Percentiles rank a stretch among this genome's conserved stretches.
Evolutionary conservation across 2,329 filamentous ascomycete genomes (phyloP).

Genomic region (Pseudogymnoascus sp.): DNA sequence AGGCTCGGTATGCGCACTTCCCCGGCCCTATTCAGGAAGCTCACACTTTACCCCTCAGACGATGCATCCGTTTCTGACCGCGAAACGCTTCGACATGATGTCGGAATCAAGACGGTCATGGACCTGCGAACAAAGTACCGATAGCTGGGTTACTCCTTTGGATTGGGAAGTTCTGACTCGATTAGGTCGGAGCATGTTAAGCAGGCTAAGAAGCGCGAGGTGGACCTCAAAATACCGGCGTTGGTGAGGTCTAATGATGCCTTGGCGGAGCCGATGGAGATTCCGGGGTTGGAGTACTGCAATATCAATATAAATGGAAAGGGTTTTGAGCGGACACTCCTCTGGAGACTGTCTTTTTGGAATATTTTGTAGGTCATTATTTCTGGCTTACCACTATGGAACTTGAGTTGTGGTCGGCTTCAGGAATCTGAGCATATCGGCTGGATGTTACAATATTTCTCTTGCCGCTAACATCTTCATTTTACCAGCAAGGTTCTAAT

Average conservation of each 20-base stretch:
- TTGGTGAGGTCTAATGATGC: constrained; percentile 43
- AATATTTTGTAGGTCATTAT: constrained; percentile 48
- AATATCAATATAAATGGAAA: constrained; percentile 68
- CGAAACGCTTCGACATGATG: constrained; percentile 47
- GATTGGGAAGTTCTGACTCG: constrained; percentile 32
- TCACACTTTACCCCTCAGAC: constrained; percentile 41
- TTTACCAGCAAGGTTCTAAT: constrained; percentile 48
- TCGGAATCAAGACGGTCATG: constrained; percentile 64
- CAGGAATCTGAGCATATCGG: background rate
- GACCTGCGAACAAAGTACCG: constrained; percentile 69
- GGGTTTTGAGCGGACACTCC: constrained; percentile 59
- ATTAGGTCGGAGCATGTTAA: constrained; percentile 59
- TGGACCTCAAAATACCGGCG: constrained; percentile 38
- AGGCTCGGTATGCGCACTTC: constrained; percentile 41
- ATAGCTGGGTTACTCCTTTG: background rate
- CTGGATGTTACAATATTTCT: background rate
- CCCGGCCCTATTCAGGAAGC: background rate
- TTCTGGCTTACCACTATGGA: background rate
- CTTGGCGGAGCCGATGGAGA: constrained; percentile 49
- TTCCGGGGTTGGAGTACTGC: constrained; percentile 56
- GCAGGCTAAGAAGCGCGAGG: constrained; percentile 54
- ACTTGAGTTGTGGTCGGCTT: background rate
- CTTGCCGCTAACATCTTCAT: background rate
- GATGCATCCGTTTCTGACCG: constrained; percentile 63
- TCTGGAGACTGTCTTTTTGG: constrained; percentile 61